These are phyloP conservation scores for Amanita muscaria DNA, from an alignment of 768 basidiomycete species.

Conservation along the genomic window DNA sequence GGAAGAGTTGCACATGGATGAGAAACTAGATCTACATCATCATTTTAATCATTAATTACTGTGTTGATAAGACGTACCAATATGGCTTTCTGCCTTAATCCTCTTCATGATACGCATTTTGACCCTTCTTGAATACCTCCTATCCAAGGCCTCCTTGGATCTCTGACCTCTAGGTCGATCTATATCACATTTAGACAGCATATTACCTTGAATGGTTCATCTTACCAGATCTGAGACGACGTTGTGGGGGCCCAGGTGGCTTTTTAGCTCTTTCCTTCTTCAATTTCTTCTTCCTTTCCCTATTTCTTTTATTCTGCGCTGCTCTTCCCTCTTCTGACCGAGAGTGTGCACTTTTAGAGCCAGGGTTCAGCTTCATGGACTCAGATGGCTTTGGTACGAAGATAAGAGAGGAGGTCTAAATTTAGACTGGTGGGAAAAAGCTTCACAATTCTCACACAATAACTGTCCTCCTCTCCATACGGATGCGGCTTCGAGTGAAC, in stretches of 20 bases:
- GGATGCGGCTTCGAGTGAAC: slow-evolving; percentile 2
- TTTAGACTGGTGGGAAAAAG: no score
- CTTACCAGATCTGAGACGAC: not conserved
- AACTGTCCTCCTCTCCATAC: slow-evolving; percentile 1
- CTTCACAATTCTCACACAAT: not conserved
- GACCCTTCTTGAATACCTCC: not conserved
- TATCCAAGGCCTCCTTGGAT: not conserved
- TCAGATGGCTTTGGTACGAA: no score
- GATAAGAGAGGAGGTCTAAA: not conserved
- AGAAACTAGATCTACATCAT: not conserved
- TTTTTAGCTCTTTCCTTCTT: not conserved
- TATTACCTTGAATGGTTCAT: not conserved
- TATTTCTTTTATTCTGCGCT: not conserved
- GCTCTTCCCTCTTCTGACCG: not conserved
- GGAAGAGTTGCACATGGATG: not conserved
- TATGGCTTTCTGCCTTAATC: not conserved
- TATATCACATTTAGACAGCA: no score
- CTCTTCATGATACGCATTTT: not conserved
- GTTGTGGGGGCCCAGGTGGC: not conserved
- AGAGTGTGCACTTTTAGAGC: not conserved
- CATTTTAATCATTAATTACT: not conserved
- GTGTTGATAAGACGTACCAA: not conserved
- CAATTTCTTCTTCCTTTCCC: not conserved
- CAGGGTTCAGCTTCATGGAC: not conserved
- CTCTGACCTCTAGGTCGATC: no score